phyloP scores from a whole-genome alignment of 768 basidiomycete genomes.

The Tulasnella sp. region DNA sequence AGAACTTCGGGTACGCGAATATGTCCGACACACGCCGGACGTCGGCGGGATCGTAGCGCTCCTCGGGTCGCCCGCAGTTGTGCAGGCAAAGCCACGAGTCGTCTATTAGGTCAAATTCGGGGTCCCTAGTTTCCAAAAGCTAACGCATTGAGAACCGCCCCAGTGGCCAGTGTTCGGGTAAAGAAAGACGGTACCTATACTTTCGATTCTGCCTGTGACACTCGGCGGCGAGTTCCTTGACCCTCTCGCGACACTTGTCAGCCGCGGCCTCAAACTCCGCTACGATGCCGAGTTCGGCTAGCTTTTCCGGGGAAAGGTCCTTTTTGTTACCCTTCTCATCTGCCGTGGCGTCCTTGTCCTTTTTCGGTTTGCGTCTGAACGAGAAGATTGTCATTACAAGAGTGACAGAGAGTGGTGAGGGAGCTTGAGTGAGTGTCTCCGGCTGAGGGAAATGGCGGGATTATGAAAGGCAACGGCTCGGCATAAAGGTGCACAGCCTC shows the following conservation, averaged over 20 bases:
- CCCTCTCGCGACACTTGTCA: constrained; percentile 34
- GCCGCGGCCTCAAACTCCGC: constrained; percentile 36
- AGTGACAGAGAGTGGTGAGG: neutral
- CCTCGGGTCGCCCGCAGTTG: constrained; percentile 23
- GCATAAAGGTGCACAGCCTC: neutral
- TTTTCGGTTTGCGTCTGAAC: neutral
- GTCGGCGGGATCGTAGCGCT: constrained; percentile 27
- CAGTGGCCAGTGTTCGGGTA: constrained; percentile 7
- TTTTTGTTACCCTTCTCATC: too few relatives aligned
- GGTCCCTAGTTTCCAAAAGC: constrained; percentile 30
- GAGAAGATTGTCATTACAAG: neutral
- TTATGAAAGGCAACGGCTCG: neutral
- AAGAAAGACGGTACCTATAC: constrained; percentile 30
- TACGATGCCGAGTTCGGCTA: constrained; percentile 32
- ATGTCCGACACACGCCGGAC: constrained; percentile 39
- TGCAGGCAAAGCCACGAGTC: constrained; percentile 32
- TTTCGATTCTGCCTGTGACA: constrained; percentile 39
- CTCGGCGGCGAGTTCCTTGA: constrained; percentile 34
- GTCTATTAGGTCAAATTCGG: constrained; percentile 42
- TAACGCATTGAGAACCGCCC: neutral
- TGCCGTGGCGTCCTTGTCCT: too few relatives aligned
- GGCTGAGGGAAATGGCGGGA: neutral
- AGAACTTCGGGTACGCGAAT: constrained; percentile 41
- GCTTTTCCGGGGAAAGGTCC: neutral
- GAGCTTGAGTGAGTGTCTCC: neutral